Conservation (phyloP, 441 rosid species). For the Metrosideros polymorpha region DNA sequence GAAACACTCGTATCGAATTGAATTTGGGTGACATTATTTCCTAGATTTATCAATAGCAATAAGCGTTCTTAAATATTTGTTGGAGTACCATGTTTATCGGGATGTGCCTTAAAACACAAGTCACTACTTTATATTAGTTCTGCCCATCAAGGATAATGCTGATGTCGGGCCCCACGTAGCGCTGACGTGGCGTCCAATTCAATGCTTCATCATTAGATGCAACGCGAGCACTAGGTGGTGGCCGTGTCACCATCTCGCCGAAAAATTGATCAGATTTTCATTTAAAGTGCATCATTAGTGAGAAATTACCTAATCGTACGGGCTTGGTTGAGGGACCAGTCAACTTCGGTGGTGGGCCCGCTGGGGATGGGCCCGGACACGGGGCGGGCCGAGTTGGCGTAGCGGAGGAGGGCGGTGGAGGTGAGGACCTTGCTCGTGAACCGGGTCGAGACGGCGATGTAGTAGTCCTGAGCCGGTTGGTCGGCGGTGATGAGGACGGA, state of each 20-base stretch:
- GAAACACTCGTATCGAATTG: background rate
- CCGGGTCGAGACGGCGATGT: constrained; percentile 75
- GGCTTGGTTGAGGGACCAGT: constrained; percentile 90
- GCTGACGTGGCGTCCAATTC: no score
- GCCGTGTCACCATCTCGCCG: background rate
- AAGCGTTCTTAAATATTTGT: background rate
- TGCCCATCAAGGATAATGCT: no score
- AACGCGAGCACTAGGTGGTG: background rate
- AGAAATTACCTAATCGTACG: constrained; percentile 62
- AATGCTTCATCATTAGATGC: background rate
- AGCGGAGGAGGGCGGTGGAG: constrained; percentile 56
- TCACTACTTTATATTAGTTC: no score
- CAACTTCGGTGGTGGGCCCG: constrained; percentile 75
- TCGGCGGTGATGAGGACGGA: constrained; percentile 83
- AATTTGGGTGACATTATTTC: background rate
- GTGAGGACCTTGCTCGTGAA: constrained; percentile 52
- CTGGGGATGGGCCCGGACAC: constrained; percentile 72
- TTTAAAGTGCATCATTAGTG: background rate
- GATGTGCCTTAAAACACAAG: background rate
- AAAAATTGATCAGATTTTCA: background rate
- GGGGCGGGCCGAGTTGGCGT: constrained; percentile 58
- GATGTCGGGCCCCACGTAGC: no score
- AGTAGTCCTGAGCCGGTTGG: constrained; percentile 72
- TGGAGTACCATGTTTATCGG: background rate
- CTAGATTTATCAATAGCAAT: background rate